phyloP scores from a whole-genome alignment of 1,284 basidiomycete genomes.

The Amylostereum areolatum region DNA sequence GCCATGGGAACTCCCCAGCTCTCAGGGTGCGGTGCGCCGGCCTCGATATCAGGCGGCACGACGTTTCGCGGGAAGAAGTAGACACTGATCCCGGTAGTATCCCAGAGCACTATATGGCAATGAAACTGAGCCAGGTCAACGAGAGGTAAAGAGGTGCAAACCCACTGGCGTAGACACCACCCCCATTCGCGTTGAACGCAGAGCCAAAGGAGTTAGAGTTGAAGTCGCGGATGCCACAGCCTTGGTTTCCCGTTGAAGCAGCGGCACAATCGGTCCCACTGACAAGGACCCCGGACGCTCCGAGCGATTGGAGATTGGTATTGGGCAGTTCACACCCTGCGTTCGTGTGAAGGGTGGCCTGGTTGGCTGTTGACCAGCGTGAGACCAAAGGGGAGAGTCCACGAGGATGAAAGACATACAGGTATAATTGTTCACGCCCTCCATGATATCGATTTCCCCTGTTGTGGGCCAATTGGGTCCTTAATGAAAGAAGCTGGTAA shows the following conservation, averaged over 20 bases:
- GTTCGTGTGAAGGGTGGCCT: slow-evolving; percentile 75
- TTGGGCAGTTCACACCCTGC: slow-evolving; percentile 63
- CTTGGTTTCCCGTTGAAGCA: slow-evolving; percentile 57
- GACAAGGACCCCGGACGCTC: slow-evolving; percentile 57
- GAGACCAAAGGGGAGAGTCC: background rate
- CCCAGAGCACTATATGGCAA: slow-evolving; percentile 60
- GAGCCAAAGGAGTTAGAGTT: slow-evolving; percentile 54
- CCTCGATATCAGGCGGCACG: slow-evolving; percentile 71
- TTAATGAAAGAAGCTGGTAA: slow-evolving; percentile 8
- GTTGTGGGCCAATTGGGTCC: slow-evolving; percentile 68
- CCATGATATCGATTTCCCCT: slow-evolving; percentile 86
- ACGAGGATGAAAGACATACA: background rate
- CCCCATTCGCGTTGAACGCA: slow-evolving; percentile 65
- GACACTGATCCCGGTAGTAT: slow-evolving; percentile 64
- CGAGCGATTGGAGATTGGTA: slow-evolving; percentile 40
- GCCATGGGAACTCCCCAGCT: slow-evolving; percentile 75
- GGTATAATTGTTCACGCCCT: slow-evolving; percentile 71
- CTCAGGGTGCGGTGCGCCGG: slow-evolving; percentile 60
- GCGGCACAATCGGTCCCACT: slow-evolving; percentile 68
- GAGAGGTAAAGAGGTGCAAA: slow-evolving; percentile 11
- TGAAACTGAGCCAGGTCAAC: background rate
- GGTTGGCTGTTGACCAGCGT: slow-evolving; percentile 48
- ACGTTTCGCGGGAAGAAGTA: slow-evolving; percentile 74
- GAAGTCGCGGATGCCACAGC: slow-evolving; percentile 59
- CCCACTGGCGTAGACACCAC: slow-evolving; percentile 80